These are phyloP conservation scores for Penicillium freii DNA, from an alignment of 2,329 filamentous ascomycete species.

Conservation along the genomic window DNA sequence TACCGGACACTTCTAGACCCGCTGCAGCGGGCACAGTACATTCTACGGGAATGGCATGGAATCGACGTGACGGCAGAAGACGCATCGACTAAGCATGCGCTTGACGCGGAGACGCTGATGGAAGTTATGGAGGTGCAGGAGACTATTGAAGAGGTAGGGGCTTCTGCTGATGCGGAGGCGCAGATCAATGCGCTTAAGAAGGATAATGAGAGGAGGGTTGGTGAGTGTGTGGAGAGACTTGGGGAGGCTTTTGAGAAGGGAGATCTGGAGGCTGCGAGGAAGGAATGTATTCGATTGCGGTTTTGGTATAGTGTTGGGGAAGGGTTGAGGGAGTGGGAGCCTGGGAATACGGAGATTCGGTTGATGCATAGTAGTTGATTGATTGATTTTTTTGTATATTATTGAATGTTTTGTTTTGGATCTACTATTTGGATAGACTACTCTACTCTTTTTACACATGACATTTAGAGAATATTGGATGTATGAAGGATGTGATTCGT, in stretches of 20 bases:
- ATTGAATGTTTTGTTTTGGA: background rate
- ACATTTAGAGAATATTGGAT: background rate
- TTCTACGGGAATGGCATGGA: conserved; percentile 65
- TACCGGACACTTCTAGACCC: conserved; percentile 82
- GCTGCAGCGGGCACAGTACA: conserved; percentile 80
- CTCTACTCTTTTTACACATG: background rate
- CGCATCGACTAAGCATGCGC: conserved; percentile 66
- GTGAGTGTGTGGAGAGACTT: conserved; percentile 60
- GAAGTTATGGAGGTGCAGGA: conserved; percentile 82
- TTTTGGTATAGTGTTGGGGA: conserved; percentile 91
- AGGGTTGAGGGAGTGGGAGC: conserved; percentile 79
- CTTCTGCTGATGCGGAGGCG: conserved; percentile 51
- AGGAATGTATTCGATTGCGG: conserved; percentile 72
- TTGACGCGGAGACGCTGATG: conserved; percentile 71
- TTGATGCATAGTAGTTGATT: conserved; percentile 51
- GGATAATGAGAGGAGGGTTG: conserved; percentile 68
- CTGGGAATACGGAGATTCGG: conserved; percentile 60
- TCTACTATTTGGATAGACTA: background rate
- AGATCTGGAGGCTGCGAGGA: conserved; percentile 64
- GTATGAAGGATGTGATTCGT: background rate
- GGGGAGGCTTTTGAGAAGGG: conserved; percentile 64
- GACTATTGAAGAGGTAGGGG: conserved; percentile 63
- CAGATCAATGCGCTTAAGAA: conserved; percentile 63
- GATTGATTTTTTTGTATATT: background rate
- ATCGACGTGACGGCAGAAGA: conserved; percentile 74